Conservation (phyloP, 2,329 filamentous ascomycete genomes). For the Epichloe sp. region DNA sequence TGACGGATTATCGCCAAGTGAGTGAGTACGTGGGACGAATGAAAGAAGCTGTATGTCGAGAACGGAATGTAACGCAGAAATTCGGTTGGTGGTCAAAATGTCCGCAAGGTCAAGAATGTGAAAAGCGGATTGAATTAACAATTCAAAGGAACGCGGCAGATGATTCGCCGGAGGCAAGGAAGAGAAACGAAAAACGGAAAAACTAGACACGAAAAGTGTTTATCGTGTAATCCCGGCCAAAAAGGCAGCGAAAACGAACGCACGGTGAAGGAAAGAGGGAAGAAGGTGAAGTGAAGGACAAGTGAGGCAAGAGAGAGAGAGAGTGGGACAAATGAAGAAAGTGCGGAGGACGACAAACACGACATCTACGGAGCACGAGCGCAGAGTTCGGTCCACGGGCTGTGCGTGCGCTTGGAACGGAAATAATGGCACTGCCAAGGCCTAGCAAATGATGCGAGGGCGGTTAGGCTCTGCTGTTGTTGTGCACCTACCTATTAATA, state of each 20-base stretch:
- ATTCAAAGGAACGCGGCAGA: neutral
- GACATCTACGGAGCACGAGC: neutral
- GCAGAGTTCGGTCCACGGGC: no score
- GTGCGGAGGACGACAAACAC: neutral
- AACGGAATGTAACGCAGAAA: constrained; percentile 3
- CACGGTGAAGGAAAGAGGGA: neutral
- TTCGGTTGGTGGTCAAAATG: neutral
- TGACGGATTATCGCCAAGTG: neutral
- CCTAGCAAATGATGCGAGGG: no score
- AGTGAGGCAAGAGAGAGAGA: neutral
- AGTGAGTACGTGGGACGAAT: neutral
- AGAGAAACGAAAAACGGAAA: neutral
- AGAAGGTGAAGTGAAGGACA: neutral
- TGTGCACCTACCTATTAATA: no score
- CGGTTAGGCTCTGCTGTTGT: no score
- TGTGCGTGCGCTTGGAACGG: no score
- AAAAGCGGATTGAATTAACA: neutral
- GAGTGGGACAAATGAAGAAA: neutral
- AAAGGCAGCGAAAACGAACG: neutral
- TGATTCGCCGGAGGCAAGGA: neutral
- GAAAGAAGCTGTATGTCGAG: neutral
- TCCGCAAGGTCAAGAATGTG: constrained; percentile 4
- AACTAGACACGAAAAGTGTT: neutral
- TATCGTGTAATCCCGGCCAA: neutral
- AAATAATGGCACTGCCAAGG: no score